Evolutionary conservation across 208 protist genomes (phyloP), one percentile per base, ranked within the genome.

Genomic region (Herpetomonas tarakana): DNA sequence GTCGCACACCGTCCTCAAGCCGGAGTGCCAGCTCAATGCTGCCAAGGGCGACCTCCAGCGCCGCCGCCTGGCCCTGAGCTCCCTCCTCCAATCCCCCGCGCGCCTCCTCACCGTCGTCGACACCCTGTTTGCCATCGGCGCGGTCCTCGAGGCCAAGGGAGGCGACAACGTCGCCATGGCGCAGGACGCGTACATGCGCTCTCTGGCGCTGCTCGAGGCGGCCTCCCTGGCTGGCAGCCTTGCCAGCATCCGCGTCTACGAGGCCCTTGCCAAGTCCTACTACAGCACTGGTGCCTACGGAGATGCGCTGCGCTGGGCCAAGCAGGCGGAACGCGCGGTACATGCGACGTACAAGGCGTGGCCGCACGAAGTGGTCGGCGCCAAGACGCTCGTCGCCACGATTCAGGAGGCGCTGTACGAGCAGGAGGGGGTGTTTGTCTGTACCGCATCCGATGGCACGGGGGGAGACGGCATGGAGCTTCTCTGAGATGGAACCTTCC

Each of bases 161-260:
- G 35, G 35, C 35, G 71, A 62, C 16, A 24, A 50, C 38, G 55
- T 52, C 39, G 18, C 54, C 0, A 79, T 77, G 46, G 77, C 74
- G 44, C 67, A 70, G 46, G 68, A 74, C 52, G 61, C 45, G 38
- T 86, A 90, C 64, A 29, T 39, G 14, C 71, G 76, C 52, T 68
- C 62, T 24, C 65, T 84, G 19, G 78, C 83, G 1, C 45, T 84
- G 22, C 62, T 76, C n/a, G 83, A 89, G 71, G 27, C 56, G 9
- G 52, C 62, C 27, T 24, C 68, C 39, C 72, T 83, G 38, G 66
- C 51, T 12, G 51, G 47, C 41, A 56, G 63, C 26, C 75, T 84
- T 31, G 21, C 78, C 21, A 61, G 65, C 18, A 61, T 68, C 9
- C 70, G 51, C 25, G 49, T 82, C 30, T 72, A 78, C 52, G 52